Base-by-base conservation (phyloP, 164 flowering plant species). In the Macadamia integrifolia region DNA sequence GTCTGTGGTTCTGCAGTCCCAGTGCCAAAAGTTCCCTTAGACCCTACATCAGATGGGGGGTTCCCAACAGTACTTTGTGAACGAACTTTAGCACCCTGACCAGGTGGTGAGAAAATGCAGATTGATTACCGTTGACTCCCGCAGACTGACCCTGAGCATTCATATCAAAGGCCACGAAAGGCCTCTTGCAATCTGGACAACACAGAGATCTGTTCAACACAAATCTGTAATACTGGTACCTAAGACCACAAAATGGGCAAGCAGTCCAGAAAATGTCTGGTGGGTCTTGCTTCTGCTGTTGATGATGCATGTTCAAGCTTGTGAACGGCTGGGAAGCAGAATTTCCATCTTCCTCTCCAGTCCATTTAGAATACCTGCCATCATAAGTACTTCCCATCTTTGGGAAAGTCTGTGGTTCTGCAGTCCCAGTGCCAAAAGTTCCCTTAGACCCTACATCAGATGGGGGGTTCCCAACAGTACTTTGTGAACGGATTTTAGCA, bases 221-320 rank as follows among this genome's bases (percentile, higher is more conserved):
- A 18, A 49, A 57, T 64, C 32, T 71, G 66, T 76, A 78, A 50
- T 75, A 78, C 35, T 80, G 79, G 61, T 71, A 76, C 72, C 66
- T 74, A 32, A 67, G 57, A 50, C n/a, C 57, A 69, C 83, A 80
- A 48, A 61, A 71, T n/a, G 81, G 74, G 31, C 83, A 80, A 15
- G 35, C 6, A 40, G 83, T 80, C 83, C 83, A 80, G 68, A 80
- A 80, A 18, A 79, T 71, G 9, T 53, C 28, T 7, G 65, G 46
- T 61, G 48, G 60, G 35, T 76, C 23, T 69, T 80, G 82, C 70
- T 66, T 78, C 13, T 72, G 78, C 18, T 68, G 66, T 48, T 64
- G 77, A 57, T 72, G 58, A 55, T 68, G 71, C 11, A 74, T 67
- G 64, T 72, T 80, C 61, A 75, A 15, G 28, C 65, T 46, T 17